Conservation (phyloP, 2,329 filamentous ascomycete genomes). For the Rhexocercosporidium sp. region DNA sequence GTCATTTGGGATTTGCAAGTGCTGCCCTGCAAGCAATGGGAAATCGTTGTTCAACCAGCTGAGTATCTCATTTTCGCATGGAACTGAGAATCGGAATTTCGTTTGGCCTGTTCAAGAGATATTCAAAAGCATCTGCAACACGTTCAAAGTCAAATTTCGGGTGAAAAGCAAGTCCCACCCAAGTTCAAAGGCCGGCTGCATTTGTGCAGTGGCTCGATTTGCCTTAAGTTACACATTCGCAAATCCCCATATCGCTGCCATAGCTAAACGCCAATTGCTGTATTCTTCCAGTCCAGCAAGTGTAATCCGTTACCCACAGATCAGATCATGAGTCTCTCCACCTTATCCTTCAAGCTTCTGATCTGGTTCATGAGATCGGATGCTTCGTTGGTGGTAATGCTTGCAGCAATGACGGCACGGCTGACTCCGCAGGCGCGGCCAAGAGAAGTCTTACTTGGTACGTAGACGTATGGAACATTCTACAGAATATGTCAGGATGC, state of each 20-base stretch:
- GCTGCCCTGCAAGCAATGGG: too few species aligned
- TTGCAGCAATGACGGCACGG: slow-evolving; percentile 83
- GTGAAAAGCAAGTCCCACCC: neutral
- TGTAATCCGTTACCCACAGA: neutral
- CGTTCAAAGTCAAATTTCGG: neutral
- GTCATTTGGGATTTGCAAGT: too few species aligned
- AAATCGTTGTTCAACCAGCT: too few species aligned
- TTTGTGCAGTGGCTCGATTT: slow-evolving; percentile 1
- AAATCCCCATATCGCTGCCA: slow-evolving; percentile 12
- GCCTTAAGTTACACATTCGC: slow-evolving; percentile 10
- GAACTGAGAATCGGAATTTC: too few species aligned
- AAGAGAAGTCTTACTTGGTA: slow-evolving; percentile 81
- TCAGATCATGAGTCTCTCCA: slow-evolving; percentile 94
- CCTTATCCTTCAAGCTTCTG: slow-evolving; percentile 87
- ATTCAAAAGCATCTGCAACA: neutral
- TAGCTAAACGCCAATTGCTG: slow-evolving; percentile 28
- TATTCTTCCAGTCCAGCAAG: slow-evolving; percentile 12
- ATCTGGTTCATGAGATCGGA: slow-evolving; percentile 89
- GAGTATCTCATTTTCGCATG: too few species aligned
- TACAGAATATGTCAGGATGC: slow-evolving; percentile 45
- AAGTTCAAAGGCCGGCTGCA: neutral
- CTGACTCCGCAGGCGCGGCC: slow-evolving; percentile 90
- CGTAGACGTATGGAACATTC: slow-evolving; percentile 75
- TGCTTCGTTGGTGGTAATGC: slow-evolving; percentile 91
- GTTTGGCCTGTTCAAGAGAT: too few species aligned